These are phyloP conservation scores for Nigrograna mackinnonii DNA, from an alignment of 2,329 filamentous ascomycete species.

Conservation along the genomic window DNA sequence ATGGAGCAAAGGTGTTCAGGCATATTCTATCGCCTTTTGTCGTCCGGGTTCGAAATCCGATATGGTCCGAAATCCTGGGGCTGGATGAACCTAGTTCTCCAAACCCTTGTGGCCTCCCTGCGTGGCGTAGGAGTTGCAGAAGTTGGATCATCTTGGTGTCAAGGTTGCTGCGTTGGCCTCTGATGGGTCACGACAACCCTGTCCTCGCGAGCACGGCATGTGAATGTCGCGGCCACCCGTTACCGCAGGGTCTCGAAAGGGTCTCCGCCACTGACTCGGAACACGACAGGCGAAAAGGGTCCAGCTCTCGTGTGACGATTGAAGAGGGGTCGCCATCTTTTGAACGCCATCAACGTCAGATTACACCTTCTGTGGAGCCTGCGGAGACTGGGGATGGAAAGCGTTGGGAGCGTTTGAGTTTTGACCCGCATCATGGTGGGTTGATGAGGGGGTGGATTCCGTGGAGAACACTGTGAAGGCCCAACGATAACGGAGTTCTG, in stretches of 20 bases:
- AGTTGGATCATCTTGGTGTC: slow-evolving; percentile 3
- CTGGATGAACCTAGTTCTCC: too few species aligned
- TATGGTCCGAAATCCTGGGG: too few species aligned
- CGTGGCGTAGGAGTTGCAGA: slow-evolving; percentile 2
- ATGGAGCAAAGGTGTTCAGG: too few species aligned
- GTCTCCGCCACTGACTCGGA: background rate
- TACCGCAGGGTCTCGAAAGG: slow-evolving; percentile 1
- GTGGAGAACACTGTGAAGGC: too few species aligned
- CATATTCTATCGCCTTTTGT: too few species aligned
- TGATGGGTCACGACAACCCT: background rate
- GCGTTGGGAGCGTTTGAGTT: background rate
- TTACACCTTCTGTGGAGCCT: too few species aligned
- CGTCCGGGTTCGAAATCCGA: too few species aligned
- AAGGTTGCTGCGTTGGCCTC: too few species aligned
- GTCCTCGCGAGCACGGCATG: slow-evolving; percentile 2
- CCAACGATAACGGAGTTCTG: too few species aligned
- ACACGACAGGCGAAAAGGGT: background rate
- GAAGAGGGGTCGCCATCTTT: background rate
- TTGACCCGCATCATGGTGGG: background rate
- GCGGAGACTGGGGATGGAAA: too few species aligned
- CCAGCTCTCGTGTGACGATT: background rate
- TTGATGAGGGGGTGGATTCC: slow-evolving; percentile 2
- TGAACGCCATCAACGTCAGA: background rate
- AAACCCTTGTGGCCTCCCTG: slow-evolving; percentile 3
- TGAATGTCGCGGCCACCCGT: slow-evolving; percentile 3